These are phyloP conservation scores for Penicillium rolfsii DNA, from an alignment of 2,329 filamentous ascomycete species.

Conservation along the genomic window DNA sequence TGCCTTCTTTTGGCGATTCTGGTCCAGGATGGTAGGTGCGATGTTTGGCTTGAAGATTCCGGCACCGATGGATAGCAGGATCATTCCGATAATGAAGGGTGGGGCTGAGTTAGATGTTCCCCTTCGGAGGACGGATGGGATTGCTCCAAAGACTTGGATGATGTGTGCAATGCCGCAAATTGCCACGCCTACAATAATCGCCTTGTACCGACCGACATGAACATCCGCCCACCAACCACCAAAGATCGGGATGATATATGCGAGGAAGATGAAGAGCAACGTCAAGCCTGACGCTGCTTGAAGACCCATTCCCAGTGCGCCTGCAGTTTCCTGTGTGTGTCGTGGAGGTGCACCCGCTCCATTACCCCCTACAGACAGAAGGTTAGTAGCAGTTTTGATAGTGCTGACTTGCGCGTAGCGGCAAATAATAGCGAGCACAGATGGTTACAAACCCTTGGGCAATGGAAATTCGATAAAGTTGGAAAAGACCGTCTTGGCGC, in stretches of 20 bases:
- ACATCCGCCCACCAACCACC: conserved; percentile 36
- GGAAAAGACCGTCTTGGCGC: conserved; percentile 58
- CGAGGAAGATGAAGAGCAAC: conserved; percentile 57
- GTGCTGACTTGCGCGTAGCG: not conserved
- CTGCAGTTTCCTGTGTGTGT: conserved; percentile 51
- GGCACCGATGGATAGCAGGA: conserved; percentile 46
- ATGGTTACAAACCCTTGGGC: conserved; percentile 45
- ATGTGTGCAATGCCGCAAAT: conserved; percentile 45
- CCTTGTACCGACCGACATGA: conserved; percentile 34
- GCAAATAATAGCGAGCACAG: not conserved
- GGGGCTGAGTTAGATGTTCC: conserved; percentile 39
- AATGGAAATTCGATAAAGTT: conserved; percentile 67
- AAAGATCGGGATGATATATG: conserved; percentile 61
- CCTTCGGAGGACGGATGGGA: conserved; percentile 48
- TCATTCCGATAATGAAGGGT: conserved; percentile 45
- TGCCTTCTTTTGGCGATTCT: conserved; percentile 43
- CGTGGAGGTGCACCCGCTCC: conserved; percentile 36
- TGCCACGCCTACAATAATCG: conserved; percentile 46
- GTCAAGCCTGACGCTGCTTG: conserved; percentile 56
- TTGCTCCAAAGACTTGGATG: conserved; percentile 40
- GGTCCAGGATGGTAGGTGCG: conserved; percentile 50
- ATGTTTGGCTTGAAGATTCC: conserved; percentile 49
- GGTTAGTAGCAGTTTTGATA: not conserved
- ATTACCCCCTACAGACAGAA: conserved; percentile 17
- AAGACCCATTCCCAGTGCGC: conserved; percentile 62